phyloP scores from a whole-genome alignment of 2,329 filamentous ascomycete species.

The Chaetomiaceae sp. region DNA sequence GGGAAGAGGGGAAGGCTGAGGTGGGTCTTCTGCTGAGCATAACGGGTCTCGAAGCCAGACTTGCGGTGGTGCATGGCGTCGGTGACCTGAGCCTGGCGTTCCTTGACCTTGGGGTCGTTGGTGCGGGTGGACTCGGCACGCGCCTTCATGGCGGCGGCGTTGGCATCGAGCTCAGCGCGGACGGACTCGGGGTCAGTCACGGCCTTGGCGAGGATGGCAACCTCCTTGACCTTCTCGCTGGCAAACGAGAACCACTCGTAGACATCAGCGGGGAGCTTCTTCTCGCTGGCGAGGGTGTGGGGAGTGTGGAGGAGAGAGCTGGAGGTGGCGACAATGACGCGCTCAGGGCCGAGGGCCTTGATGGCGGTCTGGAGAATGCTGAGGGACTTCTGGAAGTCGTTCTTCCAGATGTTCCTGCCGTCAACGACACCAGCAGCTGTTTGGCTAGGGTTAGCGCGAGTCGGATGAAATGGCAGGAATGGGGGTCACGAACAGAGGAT shows the following conservation, averaged over 20 bases:
- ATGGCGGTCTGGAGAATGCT: slow-evolving; percentile 84
- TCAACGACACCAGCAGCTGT: slow-evolving; percentile 84
- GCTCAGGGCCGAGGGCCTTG: slow-evolving; percentile 93
- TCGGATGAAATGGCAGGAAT: neutral
- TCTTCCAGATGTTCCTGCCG: slow-evolving; percentile 99
- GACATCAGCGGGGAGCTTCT: slow-evolving; percentile 92
- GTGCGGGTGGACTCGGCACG: slow-evolving; percentile 90
- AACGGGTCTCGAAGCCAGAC: slow-evolving; percentile 80
- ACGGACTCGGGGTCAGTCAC: slow-evolving; percentile 88
- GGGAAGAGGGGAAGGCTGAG: slow-evolving; percentile 96
- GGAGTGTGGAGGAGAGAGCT: slow-evolving; percentile 97
- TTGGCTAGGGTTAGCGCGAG: neutral
- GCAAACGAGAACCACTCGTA: slow-evolving; percentile 99
- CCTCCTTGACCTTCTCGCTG: slow-evolving; percentile 86
- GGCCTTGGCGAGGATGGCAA: slow-evolving; percentile 92
- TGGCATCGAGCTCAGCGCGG: slow-evolving; percentile 85
- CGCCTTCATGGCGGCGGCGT: slow-evolving; percentile 88
- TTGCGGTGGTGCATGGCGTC: slow-evolving; percentile 85
- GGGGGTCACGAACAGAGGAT: slow-evolving; percentile 55
- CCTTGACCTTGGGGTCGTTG: slow-evolving; percentile 97
- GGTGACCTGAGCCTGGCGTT: slow-evolving; percentile 85
- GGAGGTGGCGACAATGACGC: slow-evolving; percentile 94
- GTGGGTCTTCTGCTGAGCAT: slow-evolving; percentile 82
- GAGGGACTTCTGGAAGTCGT: slow-evolving; percentile 94
- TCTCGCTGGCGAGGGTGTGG: slow-evolving; percentile 96